Percentiles rank a stretch among this genome's conserved stretches.
These are phyloP conservation scores for Solanum chaucha DNA, from an alignment of 257 asterid genomes.

Conservation along the genomic window DNA sequence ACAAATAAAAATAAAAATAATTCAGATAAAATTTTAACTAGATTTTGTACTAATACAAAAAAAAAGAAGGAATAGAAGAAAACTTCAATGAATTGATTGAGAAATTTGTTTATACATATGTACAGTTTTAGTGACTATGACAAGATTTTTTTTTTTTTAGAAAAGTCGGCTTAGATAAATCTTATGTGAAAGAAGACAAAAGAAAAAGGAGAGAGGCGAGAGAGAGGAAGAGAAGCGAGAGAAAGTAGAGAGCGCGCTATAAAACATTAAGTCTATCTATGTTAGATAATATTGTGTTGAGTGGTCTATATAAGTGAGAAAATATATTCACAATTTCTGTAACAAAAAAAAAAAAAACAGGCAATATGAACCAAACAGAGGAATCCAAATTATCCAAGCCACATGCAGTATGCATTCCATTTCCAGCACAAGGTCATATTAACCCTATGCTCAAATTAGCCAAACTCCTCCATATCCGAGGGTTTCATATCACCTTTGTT, in stretches of 20 bases:
- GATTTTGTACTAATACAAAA: no score
- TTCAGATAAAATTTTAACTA: no score
- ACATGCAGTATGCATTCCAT: constrained; percentile 23
- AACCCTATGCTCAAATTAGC: constrained; percentile 26
- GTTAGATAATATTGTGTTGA: neutral
- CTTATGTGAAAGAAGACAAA: no score
- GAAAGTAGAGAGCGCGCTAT: neutral
- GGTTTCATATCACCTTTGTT: no score
- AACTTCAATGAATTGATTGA: no score
- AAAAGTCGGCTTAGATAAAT: no score
- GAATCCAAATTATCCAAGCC: neutral
- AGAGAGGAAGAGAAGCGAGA: no score
- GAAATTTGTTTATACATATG: no score
- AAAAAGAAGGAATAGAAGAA: no score
- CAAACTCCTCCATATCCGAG: constrained; percentile 19
- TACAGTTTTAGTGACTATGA: neutral
- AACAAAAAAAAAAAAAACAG: neutral
- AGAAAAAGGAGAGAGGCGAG: neutral
- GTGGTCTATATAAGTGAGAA: neutral
- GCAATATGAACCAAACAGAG: neutral
- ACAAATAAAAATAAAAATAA: no score
- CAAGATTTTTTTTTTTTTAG: no score
- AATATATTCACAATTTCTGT: neutral
- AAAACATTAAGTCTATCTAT: no score
- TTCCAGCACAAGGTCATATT: constrained; percentile 32